phyloP scores from a whole-genome alignment of 768 basidiomycete genomes.

The Suillus clintonianus region DNA sequence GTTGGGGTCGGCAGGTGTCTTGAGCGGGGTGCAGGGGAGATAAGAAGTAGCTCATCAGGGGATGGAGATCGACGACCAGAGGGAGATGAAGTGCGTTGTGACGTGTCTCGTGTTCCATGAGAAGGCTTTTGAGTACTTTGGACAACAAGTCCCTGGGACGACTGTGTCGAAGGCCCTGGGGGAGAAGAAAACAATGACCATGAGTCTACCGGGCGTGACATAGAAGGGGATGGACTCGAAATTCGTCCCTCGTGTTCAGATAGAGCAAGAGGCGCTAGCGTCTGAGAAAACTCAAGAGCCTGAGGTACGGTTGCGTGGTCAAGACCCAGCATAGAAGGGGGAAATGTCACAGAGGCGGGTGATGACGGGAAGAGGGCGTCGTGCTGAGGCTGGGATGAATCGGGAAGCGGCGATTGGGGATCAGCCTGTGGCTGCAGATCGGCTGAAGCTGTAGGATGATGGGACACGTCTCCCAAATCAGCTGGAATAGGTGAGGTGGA shows the following conservation, averaged over 20 bases:
- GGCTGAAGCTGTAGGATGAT: background rate
- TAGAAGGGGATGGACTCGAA: constrained; percentile 11
- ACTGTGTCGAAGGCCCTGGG: constrained; percentile 3
- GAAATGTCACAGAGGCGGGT: background rate
- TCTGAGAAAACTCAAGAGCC: background rate
- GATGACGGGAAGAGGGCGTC: background rate
- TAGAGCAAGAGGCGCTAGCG: constrained; percentile 1
- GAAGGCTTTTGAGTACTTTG: constrained; percentile 9
- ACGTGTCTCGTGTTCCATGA: constrained; percentile 24
- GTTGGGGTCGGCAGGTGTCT: background rate
- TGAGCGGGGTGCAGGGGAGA: constrained; percentile 6
- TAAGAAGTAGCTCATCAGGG: constrained; percentile 24
- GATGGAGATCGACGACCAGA: constrained; percentile 14
- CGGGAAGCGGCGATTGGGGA: constrained; percentile 7
- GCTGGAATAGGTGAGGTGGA: background rate
- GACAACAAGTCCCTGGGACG: background rate
- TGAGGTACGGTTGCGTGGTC: background rate
- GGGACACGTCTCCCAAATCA: background rate
- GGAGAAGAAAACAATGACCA: constrained; percentile 18
- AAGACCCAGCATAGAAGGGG: background rate
- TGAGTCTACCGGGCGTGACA: constrained; percentile 16
- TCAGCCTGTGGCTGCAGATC: background rate
- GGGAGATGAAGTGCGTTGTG: constrained; percentile 7
- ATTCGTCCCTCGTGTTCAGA: constrained; percentile 1
- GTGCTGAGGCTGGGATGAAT: constrained; percentile 23